Evolutionary conservation across 164 flowering plant genomes (phyloP), one percentile per base, ranked within the genome.

Genomic region (Aristolochia contorta): DNA sequence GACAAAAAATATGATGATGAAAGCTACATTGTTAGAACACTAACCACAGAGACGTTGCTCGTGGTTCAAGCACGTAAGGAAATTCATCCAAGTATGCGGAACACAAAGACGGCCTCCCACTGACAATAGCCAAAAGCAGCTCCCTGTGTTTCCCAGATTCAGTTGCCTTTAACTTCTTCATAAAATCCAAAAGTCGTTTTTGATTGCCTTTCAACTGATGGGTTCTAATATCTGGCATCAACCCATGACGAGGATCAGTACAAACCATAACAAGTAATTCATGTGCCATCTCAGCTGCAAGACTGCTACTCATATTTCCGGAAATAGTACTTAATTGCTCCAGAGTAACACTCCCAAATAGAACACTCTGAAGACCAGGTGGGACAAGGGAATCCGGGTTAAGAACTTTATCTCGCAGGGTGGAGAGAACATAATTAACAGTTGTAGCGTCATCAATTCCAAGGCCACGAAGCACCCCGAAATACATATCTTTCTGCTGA

Each of bases 281-380:
- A 56, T 87, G 79, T 6, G 96, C 93, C 67, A 84, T 24, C 59
- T 79, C 80, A 2, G 85, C 79, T 47, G 80, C 77, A 49, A 62
- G 22, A 12, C 77, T 84, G 43, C 77, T 78, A 70, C 58, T 47
- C 16, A 71, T 79, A 62, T 83, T 76, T 21, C 83, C 89, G 21
- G 86, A 85, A 65, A 93, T 77, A 48, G 51, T 62, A 19, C 74
- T 72, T 47, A 93, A 63, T 69, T 84, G 87, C 23, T 87, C 97
- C 65, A 93, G 65, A 52, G 92, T 87, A 70, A 79, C 86, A 74
- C 85, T 86, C 57, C 98, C 97, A 67, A 93, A 93, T 15, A 93
- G 80, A 65, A 89, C 98, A 77, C 98, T 93, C 57, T 91, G 69
- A 50, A 89, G 90, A 59, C 84, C 77, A 4, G 91, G 86, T 4